These are phyloP conservation scores for Carex arenaria DNA, from an alignment of 202 grass and related monocot species.

Conservation along the genomic window DNA sequence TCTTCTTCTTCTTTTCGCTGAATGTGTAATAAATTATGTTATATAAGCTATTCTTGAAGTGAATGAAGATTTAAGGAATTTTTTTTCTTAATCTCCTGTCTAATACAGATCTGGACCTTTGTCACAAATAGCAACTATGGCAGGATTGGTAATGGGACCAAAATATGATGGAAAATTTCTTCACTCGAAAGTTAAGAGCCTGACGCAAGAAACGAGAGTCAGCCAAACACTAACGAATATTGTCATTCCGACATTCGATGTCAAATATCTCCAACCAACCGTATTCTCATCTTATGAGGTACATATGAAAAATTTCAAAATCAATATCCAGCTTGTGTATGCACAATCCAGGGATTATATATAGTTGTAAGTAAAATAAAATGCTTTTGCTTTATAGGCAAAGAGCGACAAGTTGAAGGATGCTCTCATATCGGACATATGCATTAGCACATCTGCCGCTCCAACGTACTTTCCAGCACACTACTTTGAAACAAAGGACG, in stretches of 20 bases:
- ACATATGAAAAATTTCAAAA: background rate
- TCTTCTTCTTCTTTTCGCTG: background rate
- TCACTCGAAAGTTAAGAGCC: constrained; percentile 40
- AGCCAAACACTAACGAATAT: constrained; percentile 52
- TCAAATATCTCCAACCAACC: constrained; percentile 46
- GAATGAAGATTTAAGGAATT: background rate
- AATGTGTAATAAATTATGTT: background rate
- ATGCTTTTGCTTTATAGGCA: constrained; percentile 3
- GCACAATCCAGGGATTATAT: background rate
- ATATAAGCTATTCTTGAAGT: background rate
- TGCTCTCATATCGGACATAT: constrained; percentile 66
- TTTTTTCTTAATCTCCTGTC: background rate
- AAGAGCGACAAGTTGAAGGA: constrained; percentile 33
- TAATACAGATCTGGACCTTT: constrained; percentile 23
- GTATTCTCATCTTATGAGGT: constrained; percentile 59
- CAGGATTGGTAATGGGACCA: constrained; percentile 22
- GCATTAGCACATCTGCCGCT: constrained; percentile 65
- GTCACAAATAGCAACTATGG: background rate
- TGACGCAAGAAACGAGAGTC: constrained; percentile 23
- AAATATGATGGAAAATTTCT: constrained; percentile 57
- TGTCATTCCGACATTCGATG: constrained; percentile 47
- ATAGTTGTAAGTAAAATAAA: background rate
- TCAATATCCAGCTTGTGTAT: background rate
- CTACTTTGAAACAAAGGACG: constrained; percentile 33
- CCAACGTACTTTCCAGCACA: constrained; percentile 72